phyloP scores from a whole-genome alignment of 2,329 filamentous ascomycete species.

The Fusarium duplospermum region DNA sequence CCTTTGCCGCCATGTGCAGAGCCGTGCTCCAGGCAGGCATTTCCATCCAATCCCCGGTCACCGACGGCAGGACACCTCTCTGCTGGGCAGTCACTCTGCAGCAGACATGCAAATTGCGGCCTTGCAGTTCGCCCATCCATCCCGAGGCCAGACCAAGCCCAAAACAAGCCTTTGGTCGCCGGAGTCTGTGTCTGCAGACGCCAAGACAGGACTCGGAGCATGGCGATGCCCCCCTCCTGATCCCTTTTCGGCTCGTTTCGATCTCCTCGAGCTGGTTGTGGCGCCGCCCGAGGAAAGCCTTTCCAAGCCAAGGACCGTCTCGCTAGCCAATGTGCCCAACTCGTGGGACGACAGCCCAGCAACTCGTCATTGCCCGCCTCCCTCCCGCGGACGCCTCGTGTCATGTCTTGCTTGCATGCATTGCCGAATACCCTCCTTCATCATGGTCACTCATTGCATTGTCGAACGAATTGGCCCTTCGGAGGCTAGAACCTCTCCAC shows the following conservation, averaged over 20 bases:
- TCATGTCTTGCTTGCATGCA: slow-evolving; percentile 8
- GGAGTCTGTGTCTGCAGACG: background rate
- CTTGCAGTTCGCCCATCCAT: slow-evolving; percentile 1
- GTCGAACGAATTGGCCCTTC: slow-evolving; percentile 15
- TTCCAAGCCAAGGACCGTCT: background rate
- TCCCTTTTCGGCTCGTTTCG: slow-evolving; percentile 5
- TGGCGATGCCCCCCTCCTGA: background rate
- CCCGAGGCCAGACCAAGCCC: slow-evolving; percentile 7
- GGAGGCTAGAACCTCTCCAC: slow-evolving; percentile 32
- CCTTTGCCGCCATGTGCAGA: slow-evolving; percentile 18
- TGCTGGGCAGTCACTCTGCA: background rate
- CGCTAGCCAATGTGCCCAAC: slow-evolving; percentile 1
- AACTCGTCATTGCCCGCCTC: slow-evolving; percentile 3
- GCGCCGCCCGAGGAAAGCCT: slow-evolving; percentile 1
- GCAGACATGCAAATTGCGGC: background rate
- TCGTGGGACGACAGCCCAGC: slow-evolving; percentile 6
- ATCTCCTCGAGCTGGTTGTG: background rate
- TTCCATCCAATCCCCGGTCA: slow-evolving; percentile 40
- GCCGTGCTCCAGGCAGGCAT: slow-evolving; percentile 20
- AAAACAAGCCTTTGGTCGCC: slow-evolving; percentile 8
- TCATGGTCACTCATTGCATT: slow-evolving; percentile 3
- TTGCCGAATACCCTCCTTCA: slow-evolving; percentile 11
- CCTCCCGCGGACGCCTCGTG: slow-evolving; percentile 4
- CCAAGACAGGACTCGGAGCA: slow-evolving; percentile 7
- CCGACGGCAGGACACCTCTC: slow-evolving; percentile 1